These are phyloP conservation scores for Penicillium waksmanii DNA, from an alignment of 495 filamentous ascomycete genomes.

Conservation along the genomic window DNA sequence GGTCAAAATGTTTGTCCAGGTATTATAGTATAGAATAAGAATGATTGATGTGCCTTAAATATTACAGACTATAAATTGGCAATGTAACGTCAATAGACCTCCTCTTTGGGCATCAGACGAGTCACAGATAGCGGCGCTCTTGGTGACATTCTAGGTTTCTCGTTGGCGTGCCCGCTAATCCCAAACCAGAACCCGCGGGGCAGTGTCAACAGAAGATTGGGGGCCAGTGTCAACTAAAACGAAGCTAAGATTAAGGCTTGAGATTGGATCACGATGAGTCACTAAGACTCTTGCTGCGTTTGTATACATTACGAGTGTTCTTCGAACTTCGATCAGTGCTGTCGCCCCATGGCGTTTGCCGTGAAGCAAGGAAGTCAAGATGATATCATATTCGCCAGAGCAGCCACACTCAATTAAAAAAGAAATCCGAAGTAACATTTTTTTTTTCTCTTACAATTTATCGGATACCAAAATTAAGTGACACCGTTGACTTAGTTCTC, in stretches of 20 bases:
- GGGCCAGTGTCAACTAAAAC: neutral
- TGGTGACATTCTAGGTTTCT: neutral
- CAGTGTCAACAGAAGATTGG: neutral
- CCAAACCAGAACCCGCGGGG: neutral
- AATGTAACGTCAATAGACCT: neutral
- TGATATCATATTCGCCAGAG: slow-evolving; percentile 5
- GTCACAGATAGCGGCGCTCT: neutral
- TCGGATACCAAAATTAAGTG: neutral
- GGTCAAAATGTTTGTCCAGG: neutral
- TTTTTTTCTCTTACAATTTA: neutral
- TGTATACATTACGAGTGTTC: too few relatives aligned
- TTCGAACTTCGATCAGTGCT: too few relatives aligned
- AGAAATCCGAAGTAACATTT: neutral
- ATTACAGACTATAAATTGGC: neutral
- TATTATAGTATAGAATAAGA: neutral
- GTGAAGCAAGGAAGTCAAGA: neutral
- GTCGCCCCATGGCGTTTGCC: neutral
- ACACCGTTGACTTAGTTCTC: neutral
- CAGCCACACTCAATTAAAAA: neutral
- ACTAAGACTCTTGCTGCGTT: neutral
- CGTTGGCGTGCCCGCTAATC: slow-evolving; percentile 1
- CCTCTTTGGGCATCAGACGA: neutral
- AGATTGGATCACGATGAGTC: neutral
- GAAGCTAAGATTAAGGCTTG: neutral
- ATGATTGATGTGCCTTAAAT: neutral